Evolutionary conservation across 2,329 filamentous ascomycete genomes (phyloP), one percentile per base, ranked within the genome.

Genomic region (Erysiphe pulchra): DNA sequence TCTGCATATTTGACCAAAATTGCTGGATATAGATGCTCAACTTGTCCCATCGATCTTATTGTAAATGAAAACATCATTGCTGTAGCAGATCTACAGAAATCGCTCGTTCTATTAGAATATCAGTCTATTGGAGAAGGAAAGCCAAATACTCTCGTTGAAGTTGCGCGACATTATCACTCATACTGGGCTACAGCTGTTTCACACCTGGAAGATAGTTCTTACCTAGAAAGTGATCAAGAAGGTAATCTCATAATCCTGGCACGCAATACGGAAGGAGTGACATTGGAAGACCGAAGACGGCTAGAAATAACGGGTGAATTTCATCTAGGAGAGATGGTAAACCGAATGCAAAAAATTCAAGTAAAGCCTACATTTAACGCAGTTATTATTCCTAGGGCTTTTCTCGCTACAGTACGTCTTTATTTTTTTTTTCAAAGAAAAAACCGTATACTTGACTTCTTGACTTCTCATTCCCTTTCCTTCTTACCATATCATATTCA

Each of bases 21-120:
- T 14, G 80, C 82, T 1, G 73, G 75, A 2, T 92, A 85, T 59
- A 74, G 85, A 12, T 80, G 83, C 1, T 75, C 84, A 2, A 92
- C 85, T 0, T 81, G 82, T 31, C 86, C 90, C 0, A 73, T 92
- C 14, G 82, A 87, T 52, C 60, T 95, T 7, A 75, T 77, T 10
- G 70, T 94, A 13, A 72, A 74, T 1, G 80, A 71, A 1, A 76
- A 78, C 52, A 67, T 73, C 20, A 86, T 98, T 50, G 83, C 81
- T 0, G 76, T 95, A 10, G 81, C 79, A 0, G 90, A 98, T 56
- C 64, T 98, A 41, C 94, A 93, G 81, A 94, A 95, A 62, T 92
- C 83, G 1, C 67, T 92, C 20, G 77, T 80, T 1, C 64, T 95
- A 6, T 66, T 94, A 9, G 69, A 90, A 56, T 90, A 79, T 56